Conservation (phyloP, 306 rosid genomes). For the Vigna unguiculata region DNA sequence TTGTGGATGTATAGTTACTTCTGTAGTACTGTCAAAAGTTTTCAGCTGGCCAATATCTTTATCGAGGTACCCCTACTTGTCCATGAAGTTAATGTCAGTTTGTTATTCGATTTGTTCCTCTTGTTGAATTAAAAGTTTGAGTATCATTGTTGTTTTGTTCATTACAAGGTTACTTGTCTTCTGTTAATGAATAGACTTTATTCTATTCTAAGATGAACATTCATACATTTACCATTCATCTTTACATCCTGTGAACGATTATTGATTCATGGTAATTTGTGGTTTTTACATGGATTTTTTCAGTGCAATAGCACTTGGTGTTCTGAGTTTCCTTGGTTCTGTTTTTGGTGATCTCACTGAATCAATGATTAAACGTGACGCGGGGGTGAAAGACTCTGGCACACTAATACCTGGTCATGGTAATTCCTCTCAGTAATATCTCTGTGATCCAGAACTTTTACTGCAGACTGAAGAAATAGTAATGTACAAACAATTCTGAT, state of each 20-base stretch:
- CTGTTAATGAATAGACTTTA: slow-evolving; percentile 2
- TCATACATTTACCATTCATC: slow-evolving; percentile 22
- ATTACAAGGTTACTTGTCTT: slow-evolving; percentile 16
- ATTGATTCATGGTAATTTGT: slow-evolving; percentile 25
- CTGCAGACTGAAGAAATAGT: background rate
- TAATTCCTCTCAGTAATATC: slow-evolving; percentile 50
- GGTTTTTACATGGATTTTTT: slow-evolving; percentile 28
- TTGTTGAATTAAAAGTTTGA: slow-evolving; percentile 24
- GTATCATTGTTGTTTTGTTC: slow-evolving; percentile 10
- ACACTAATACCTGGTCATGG: slow-evolving; percentile 98
- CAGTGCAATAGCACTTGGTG: slow-evolving; percentile 83
- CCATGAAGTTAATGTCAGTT: slow-evolving; percentile 38
- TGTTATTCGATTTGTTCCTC: background rate
- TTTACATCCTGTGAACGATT: slow-evolving; percentile 21
- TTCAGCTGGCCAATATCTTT: slow-evolving; percentile 87
- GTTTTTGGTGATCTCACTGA: slow-evolving; percentile 96
- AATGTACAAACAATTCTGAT: slow-evolving; percentile 8
- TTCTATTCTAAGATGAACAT: slow-evolving; percentile 30
- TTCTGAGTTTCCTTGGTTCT: slow-evolving; percentile 85
- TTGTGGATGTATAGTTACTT: slow-evolving; percentile 87
- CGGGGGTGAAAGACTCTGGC: slow-evolving; percentile 98
- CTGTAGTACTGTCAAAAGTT: slow-evolving; percentile 67
- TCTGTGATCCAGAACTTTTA: slow-evolving; percentile 23
- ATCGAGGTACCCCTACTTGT: slow-evolving; percentile 63
- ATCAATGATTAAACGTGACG: slow-evolving; percentile 98